Conservation (phyloP, 208 protist genomes). For the Trypanosoma vivax region DNA sequence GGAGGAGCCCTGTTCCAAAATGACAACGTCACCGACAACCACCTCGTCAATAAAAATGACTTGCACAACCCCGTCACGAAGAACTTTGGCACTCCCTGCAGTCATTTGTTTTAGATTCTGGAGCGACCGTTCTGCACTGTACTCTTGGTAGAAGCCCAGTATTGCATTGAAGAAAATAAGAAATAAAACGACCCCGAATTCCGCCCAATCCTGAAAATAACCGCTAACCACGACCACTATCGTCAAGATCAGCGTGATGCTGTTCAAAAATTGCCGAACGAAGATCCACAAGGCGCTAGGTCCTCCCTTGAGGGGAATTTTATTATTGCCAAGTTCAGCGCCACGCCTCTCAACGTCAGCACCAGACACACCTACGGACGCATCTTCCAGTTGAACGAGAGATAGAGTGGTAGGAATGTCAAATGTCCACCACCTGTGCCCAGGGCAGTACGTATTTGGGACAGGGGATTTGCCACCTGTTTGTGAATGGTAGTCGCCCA, state of each 20-base stretch:
- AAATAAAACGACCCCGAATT: slow-evolving; percentile 79
- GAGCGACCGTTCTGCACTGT: slow-evolving; percentile 77
- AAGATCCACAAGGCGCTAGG: slow-evolving; percentile 64
- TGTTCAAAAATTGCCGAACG: slow-evolving; percentile 69
- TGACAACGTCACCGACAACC: slow-evolving; percentile 94
- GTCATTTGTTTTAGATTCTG: slow-evolving; percentile 84
- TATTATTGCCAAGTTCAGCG: slow-evolving; percentile 62
- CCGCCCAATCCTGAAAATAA: slow-evolving; percentile 80
- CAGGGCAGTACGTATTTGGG: slow-evolving; percentile 46
- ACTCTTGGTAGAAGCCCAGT: slow-evolving; percentile 88
- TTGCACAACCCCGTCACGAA: slow-evolving; percentile 83
- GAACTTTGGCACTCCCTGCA: slow-evolving; percentile 76
- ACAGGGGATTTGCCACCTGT: slow-evolving; percentile 53
- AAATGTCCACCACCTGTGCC: slow-evolving; percentile 64
- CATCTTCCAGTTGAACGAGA: slow-evolving; percentile 68
- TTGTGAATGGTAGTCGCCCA: background rate
- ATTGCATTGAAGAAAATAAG: slow-evolving; percentile 83
- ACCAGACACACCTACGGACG: slow-evolving; percentile 32
- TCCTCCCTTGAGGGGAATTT: slow-evolving; percentile 74
- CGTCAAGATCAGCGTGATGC: slow-evolving; percentile 79
- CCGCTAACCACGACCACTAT: slow-evolving; percentile 78
- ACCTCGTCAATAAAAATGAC: slow-evolving; percentile 93
- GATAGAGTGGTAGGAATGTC: slow-evolving; percentile 57
- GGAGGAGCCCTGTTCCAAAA: slow-evolving; percentile 86
- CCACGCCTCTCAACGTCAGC: slow-evolving; percentile 45